phyloP scores from a whole-genome alignment of 371 early-diverging fungal species.

The Zychaea mexicana region DNA sequence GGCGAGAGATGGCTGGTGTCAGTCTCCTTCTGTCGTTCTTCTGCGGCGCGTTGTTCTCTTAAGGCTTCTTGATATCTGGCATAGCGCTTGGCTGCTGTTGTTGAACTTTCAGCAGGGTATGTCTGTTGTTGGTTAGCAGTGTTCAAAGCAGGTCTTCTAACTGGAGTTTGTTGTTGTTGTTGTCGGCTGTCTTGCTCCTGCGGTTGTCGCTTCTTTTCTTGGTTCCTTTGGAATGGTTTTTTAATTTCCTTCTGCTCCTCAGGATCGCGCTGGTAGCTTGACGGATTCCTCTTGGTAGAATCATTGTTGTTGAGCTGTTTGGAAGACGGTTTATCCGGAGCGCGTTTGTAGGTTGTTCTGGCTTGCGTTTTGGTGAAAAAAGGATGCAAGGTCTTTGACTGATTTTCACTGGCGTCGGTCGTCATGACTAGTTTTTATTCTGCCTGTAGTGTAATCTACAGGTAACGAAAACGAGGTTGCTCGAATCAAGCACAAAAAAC shows the following conservation, averaged over 20 bases:
- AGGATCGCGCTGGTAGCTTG: not conserved
- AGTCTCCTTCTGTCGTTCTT: not conserved
- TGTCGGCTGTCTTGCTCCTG: not conserved
- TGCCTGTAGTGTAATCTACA: no score
- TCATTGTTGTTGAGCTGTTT: not conserved
- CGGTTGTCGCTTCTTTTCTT: not conserved
- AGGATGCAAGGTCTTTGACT: not conserved
- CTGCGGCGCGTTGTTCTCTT: not conserved
- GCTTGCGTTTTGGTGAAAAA: constrained; percentile 1
- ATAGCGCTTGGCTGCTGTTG: constrained; percentile 8
- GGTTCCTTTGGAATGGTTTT: not conserved
- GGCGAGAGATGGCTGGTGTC: not conserved
- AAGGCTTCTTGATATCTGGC: not conserved
- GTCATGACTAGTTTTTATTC: not conserved
- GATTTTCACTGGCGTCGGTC: not conserved
- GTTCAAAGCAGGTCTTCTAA: no score
- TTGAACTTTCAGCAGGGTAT: constrained; percentile 6
- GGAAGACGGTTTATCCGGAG: not conserved
- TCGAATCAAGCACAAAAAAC: no score
- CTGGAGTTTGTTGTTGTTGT: not conserved
- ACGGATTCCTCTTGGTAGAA: not conserved
- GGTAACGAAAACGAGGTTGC: no score
- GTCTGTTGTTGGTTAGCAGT: no score
- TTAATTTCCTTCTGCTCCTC: not conserved
- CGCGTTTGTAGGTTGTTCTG: not conserved